Evolutionary conservation across 345 rosid species (phyloP).

Genomic region (Gossypium bickii): DNA sequence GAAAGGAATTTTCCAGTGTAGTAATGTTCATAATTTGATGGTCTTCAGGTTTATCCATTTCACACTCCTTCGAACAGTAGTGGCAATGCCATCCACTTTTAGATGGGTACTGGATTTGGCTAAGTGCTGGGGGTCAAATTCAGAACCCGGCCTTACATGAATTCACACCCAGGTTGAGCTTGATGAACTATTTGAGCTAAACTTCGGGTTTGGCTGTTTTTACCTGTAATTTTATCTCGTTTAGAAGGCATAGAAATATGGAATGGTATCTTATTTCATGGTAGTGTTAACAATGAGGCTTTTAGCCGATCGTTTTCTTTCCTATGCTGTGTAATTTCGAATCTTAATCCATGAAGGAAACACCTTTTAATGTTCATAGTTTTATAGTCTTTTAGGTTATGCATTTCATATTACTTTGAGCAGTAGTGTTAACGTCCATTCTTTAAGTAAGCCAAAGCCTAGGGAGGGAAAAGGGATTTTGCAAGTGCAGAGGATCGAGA

Average conservation of each 20-base stretch:
- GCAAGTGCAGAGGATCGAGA: too few relatives aligned
- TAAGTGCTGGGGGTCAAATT: too few relatives aligned
- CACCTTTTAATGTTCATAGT: too few relatives aligned
- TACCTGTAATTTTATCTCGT: background rate
- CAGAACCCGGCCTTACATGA: too few relatives aligned
- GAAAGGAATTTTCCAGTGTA: conserved; percentile 45
- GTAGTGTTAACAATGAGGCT: background rate
- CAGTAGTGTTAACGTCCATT: too few relatives aligned
- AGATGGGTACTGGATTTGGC: background rate
- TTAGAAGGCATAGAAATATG: background rate
- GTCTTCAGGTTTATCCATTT: background rate
- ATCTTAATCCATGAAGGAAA: background rate
- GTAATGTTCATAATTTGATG: background rate
- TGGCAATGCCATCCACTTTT: background rate
- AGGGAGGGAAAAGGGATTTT: too few relatives aligned
- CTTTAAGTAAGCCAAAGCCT: too few relatives aligned
- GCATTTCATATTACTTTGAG: too few relatives aligned
- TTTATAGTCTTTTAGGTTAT: too few relatives aligned
- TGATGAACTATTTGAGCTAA: too few relatives aligned
- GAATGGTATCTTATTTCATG: background rate
- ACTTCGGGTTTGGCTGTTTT: background rate
- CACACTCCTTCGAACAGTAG: background rate
- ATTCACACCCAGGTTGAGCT: too few relatives aligned
- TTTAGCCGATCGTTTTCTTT: background rate
- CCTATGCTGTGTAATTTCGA: background rate